Evolutionary conservation across 805 yeast species (phyloP).

Genomic region (Hanseniaspora nectarophila): DNA sequence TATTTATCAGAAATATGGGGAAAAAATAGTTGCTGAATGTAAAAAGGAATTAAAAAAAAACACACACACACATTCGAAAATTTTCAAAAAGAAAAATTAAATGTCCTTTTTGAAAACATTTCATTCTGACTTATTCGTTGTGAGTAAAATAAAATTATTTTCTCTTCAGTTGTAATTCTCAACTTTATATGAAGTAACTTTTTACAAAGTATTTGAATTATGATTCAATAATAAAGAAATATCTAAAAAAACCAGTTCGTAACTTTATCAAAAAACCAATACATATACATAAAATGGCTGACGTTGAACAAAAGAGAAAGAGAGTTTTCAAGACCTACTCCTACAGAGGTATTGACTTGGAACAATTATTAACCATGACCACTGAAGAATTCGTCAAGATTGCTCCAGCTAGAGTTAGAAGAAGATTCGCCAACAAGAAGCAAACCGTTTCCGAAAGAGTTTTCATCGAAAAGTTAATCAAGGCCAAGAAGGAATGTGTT

Average conservation of each 20-base stretch:
- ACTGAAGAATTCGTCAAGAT: constrained; percentile 95
- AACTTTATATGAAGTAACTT: no score
- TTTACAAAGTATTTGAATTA: no score
- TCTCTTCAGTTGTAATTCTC: no score
- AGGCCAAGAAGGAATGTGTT: constrained; percentile 82
- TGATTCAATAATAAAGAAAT: not conserved
- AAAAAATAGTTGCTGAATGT: no score
- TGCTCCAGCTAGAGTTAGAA: constrained; percentile 97
- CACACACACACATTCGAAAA: no score
- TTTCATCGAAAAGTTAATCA: constrained; percentile 92
- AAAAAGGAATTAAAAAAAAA: no score
- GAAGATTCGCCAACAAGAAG: constrained; percentile 94
- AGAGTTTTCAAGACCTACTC: constrained; percentile 92
- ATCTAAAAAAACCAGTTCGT: not conserved
- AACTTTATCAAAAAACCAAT: constrained; percentile 8
- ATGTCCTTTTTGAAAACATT: no score
- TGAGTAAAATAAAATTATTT: no score
- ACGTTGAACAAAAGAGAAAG: constrained; percentile 53
- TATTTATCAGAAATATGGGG: not conserved
- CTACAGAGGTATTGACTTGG: constrained; percentile 97
- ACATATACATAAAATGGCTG: constrained; percentile 20
- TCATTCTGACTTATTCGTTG: no score
- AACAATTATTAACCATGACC: constrained; percentile 82
- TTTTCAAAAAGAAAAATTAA: no score
- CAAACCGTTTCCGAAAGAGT: constrained; percentile 64